A percentile compares a stretch with the other conserved stretches of the same genome.
Evolutionary conservation across 176 grass and related monocot species (phyloP).

Genomic region (Juncus inflexus): DNA sequence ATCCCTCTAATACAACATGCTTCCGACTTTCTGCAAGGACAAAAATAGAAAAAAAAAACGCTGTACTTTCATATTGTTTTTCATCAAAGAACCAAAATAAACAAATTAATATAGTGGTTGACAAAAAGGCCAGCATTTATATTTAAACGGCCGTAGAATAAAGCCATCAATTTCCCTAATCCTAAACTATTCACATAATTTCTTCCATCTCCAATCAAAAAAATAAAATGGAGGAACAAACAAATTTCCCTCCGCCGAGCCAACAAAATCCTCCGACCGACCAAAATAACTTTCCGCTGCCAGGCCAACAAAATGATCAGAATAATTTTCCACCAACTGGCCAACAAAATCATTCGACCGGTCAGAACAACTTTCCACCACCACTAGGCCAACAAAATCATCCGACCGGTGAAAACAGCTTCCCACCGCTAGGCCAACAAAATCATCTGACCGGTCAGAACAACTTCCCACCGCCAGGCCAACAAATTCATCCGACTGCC

Average conservation of each 20-base stretch:
- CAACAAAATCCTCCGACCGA: not conserved
- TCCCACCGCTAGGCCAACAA: not conserved
- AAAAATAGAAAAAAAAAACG: too few species aligned
- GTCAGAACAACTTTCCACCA: not conserved
- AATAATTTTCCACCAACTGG: not conserved
- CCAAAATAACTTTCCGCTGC: not conserved
- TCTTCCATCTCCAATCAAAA: not conserved
- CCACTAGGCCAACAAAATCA: not conserved
- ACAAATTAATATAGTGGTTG: too few species aligned
- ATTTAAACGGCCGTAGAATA: too few species aligned
- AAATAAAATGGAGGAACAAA: not conserved
- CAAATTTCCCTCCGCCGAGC: not conserved
- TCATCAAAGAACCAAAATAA: too few species aligned
- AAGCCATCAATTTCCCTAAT: too few species aligned
- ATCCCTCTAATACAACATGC: too few species aligned
- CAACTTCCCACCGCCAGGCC: too few species aligned
- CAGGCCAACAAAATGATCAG: not conserved
- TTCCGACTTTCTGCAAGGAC: too few species aligned
- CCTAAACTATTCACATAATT: not conserved
- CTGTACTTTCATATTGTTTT: too few species aligned
- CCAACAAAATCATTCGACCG: not conserved
- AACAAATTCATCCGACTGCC: too few species aligned
- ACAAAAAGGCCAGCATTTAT: too few species aligned
- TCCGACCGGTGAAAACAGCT: not conserved
- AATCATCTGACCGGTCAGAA: too few species aligned